Evolutionary conservation across 2,329 filamentous ascomycete species (phyloP).

Genomic region (Aureobasidium sp.): DNA sequence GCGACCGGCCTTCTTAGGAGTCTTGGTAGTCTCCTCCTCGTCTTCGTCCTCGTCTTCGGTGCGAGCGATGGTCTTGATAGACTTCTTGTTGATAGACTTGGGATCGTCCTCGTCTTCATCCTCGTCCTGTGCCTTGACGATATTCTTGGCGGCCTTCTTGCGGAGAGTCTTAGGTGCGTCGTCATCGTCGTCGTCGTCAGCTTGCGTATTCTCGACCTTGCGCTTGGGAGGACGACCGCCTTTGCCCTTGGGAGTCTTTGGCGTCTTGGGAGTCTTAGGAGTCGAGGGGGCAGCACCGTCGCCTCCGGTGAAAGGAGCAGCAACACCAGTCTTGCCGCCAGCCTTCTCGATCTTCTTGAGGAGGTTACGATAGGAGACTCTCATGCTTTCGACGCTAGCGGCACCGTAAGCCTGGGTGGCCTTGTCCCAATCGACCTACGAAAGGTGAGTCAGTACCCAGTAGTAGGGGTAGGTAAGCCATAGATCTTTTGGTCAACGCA

Average conservation of each 20-base stretch:
- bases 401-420: conserved; percentile 24
- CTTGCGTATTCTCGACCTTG: conserved; percentile 9
- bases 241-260: conserved; percentile 11
- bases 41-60: neutral
- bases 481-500: conserved; percentile 1
- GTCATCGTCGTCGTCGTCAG: neutral
- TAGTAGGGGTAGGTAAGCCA: neutral
- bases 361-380: conserved; percentile 18
- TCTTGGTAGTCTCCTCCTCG: conserved; percentile 1
- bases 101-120: neutral
- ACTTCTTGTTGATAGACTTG: neutral
- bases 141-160: conserved; percentile 9
- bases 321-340: conserved; percentile 18
- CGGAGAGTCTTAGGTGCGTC: neutral
- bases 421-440: conserved; percentile 26
- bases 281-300: conserved; percentile 2
- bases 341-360: conserved; percentile 26
- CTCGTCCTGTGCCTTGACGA: neutral
- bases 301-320: neutral
- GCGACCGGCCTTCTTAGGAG: conserved; percentile 1
- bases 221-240: conserved; percentile 11
- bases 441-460: neutral
- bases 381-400: conserved; percentile 24
- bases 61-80: neutral
- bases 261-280: conserved; percentile 9